Evolutionary conservation across 2,329 filamentous ascomycete species (phyloP).

Genomic region (Fusarium camptoceras): DNA sequence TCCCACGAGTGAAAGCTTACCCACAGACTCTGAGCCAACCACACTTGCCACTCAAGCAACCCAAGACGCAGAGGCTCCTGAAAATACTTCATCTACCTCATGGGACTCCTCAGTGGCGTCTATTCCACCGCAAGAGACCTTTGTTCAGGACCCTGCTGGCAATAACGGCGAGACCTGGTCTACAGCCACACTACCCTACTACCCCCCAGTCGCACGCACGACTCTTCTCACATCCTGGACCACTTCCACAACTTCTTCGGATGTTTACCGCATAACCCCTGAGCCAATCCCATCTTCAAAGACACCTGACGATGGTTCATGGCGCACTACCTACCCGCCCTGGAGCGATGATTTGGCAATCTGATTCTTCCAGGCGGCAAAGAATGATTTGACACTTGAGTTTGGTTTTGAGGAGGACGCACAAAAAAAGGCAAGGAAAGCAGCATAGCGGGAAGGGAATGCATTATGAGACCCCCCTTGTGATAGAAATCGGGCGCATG

Average conservation of each 20-base stretch:
- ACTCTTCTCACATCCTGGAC: conserved; percentile 24
- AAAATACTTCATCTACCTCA: conserved; percentile 14
- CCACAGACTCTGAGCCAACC: conserved; percentile 3
- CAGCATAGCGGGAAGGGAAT: conserved; percentile 23
- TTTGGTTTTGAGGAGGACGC: not conserved
- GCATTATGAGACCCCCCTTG: conserved; percentile 23
- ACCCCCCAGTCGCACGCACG: conserved; percentile 20
- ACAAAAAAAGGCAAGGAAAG: conserved; percentile 4
- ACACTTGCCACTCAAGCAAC: conserved; percentile 23
- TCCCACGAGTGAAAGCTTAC: conserved; percentile 3
- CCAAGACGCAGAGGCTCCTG: not conserved
- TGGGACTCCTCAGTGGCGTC: conserved; percentile 4
- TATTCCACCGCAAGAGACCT: conserved; percentile 17
- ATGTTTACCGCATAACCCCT: conserved; percentile 3
- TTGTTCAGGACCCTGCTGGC: conserved; percentile 3
- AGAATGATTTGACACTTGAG: conserved; percentile 5
- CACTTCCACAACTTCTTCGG: conserved; percentile 23
- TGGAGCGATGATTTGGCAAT: conserved; percentile 53
- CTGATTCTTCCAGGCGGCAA: conserved; percentile 4
- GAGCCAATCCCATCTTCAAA: conserved; percentile 38
- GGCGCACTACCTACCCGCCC: conserved; percentile 60
- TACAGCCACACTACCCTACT: conserved; percentile 8
- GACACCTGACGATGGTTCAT: conserved; percentile 57
- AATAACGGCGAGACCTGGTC: conserved; percentile 16
- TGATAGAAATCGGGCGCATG: conserved; percentile 15